Percentiles rank a stretch among this genome's conserved stretches.
phyloP scores from a whole-genome alignment of 2,329 filamentous ascomycete species.

The Claviceps quebecensis region DNA sequence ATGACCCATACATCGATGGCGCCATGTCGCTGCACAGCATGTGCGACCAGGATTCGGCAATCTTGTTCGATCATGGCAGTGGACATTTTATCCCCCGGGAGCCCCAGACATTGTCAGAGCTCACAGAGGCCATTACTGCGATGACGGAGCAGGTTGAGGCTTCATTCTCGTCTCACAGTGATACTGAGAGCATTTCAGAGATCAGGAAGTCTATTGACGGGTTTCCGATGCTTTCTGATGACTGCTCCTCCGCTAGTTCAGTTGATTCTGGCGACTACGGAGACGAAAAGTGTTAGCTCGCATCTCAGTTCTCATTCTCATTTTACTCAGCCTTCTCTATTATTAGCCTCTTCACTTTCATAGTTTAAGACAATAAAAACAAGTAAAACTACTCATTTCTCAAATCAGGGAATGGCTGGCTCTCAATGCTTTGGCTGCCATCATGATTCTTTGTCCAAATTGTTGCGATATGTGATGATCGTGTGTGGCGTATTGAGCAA shows the following conservation, averaged over 20 bases:
- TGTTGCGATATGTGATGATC: too few species aligned
- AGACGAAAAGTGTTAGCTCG: neutral
- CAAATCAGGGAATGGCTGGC: neutral
- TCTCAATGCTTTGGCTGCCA: too few species aligned
- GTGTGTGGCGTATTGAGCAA: too few species aligned
- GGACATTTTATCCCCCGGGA: conserved; percentile 48
- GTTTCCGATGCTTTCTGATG: neutral
- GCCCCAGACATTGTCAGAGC: conserved; percentile 30
- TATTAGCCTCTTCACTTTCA: neutral
- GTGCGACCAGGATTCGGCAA: conserved; percentile 43
- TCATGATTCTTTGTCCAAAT: too few species aligned
- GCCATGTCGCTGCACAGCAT: conserved; percentile 48
- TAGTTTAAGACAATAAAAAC: neutral
- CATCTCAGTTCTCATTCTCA: neutral
- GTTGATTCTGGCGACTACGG: neutral
- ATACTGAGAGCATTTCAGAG: neutral
- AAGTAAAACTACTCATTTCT: neutral
- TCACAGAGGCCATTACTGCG: conserved; percentile 14
- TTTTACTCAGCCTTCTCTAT: neutral
- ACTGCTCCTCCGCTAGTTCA: neutral
- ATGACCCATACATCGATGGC: conserved; percentile 47
- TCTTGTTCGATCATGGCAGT: conserved; percentile 51
- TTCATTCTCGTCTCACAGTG: neutral
- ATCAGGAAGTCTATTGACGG: neutral
- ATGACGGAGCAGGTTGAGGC: neutral